Base-by-base conservation (phyloP, 2,329 filamentous ascomycete genomes). In the Basipetospora sp. region DNA sequence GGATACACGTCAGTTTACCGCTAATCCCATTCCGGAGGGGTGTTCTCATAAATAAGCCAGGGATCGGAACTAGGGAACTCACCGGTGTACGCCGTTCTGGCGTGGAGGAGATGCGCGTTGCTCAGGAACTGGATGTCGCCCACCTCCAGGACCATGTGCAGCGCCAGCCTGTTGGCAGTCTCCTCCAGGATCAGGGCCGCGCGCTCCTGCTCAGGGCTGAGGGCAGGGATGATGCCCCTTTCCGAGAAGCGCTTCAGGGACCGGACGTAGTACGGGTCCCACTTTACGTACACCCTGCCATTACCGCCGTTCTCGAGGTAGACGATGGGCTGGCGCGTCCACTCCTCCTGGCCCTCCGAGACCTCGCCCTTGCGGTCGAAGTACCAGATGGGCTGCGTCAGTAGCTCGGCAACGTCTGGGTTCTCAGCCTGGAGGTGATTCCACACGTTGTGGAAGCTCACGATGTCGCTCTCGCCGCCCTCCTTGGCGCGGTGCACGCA, bases 351-450 rank as follows among this genome's bases (percentile, higher is more conserved):
- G 10, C 82, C 84, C 11, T 65, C 60, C 16, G 75, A 81, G 1
- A 72, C 74, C 63, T 93, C 85, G 9, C 85, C 85, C 63, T 93
- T 93, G 39, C 85, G 78, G 58, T 93, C 85, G 55, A 92, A 88
- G 62, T 92, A 90, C 85, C 85, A 93, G 45, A 85, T 74, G 1
- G 85, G 84, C 53, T 77, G 61, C 1, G 80, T 79, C 38, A 93
- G 64, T 5, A 77, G 67, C 54, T 81, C 74, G 1, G 83, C 78
- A 2, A 92, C 78, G 49, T 88, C 84, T 0, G 84, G 83, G 17
- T 82, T 68, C 52, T 88, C 74, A 28, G 57, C 58, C 53, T 85
- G 81, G 26, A 93, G 65, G 27, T 69, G 69, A 57, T 93, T 93
- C 74, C 80, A 93, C 28, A 92, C 80, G 47, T 77, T 63, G 55